These are phyloP conservation scores for Liriodendron chinense DNA, from an alignment of 164 flowering plant species.

Conservation along the genomic window DNA sequence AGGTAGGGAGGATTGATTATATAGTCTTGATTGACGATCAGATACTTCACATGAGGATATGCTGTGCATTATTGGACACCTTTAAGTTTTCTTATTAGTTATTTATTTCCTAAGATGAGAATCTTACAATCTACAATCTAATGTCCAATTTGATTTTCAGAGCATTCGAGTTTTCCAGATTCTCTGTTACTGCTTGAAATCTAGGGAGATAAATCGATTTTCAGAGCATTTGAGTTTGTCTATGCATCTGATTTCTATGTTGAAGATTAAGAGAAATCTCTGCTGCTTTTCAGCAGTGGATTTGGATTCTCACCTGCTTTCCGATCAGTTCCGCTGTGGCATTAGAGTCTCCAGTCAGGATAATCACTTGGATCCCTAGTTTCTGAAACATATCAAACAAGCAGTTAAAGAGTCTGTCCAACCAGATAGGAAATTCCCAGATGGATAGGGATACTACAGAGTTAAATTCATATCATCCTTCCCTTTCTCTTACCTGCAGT, in stretches of 20 bases:
- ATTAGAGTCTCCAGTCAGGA: background rate
- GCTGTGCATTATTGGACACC: too few relatives aligned
- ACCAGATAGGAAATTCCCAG: too few relatives aligned
- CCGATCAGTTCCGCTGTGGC: background rate
- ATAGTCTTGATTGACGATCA: too few relatives aligned
- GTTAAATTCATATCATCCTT: background rate
- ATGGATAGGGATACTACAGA: too few relatives aligned
- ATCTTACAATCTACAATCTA: background rate
- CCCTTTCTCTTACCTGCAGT: slow-evolving; percentile 1
- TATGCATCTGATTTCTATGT: background rate
- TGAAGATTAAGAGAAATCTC: background rate
- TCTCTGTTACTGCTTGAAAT: background rate
- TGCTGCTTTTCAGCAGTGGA: background rate
- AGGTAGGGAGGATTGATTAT: too few relatives aligned
- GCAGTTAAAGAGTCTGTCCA: too few relatives aligned
- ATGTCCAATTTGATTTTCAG: background rate
- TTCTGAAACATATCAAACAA: background rate
- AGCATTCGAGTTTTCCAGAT: background rate
- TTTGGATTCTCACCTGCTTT: background rate
- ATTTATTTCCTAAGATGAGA: too few relatives aligned
- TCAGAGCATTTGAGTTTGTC: too few relatives aligned
- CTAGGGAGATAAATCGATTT: too few relatives aligned
- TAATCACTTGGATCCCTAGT: background rate
- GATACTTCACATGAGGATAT: too few relatives aligned
- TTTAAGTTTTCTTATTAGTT: too few relatives aligned